These are phyloP conservation scores for Bifiguratus adelaidae DNA, from an alignment of 192 early-diverging fungal species.

Conservation along the genomic window DNA sequence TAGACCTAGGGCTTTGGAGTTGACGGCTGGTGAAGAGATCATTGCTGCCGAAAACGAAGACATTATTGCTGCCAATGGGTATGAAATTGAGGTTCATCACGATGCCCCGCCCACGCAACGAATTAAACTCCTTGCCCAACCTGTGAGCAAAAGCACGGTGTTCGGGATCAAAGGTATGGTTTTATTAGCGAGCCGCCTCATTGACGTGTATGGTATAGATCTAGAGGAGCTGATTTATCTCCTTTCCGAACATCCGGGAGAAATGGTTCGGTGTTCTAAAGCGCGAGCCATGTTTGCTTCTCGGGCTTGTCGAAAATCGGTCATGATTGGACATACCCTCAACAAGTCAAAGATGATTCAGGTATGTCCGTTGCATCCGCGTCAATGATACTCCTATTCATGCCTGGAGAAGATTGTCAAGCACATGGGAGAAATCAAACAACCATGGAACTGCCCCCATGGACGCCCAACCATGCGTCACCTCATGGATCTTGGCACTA, in stretches of 20 bases:
- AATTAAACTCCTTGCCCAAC: constrained; percentile 59
- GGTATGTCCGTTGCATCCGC: constrained; percentile 16
- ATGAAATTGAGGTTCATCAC: constrained; percentile 56
- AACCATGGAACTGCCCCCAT: constrained; percentile 99
- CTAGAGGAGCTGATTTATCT: constrained; percentile 61
- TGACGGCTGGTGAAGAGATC: constrained; percentile 72
- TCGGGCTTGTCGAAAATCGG: constrained; percentile 77
- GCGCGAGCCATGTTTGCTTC: constrained; percentile 75
- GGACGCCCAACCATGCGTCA: constrained; percentile 94
- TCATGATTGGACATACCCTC: constrained; percentile 88
- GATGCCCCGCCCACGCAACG: constrained; percentile 45
- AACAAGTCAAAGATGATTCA: constrained; percentile 57
- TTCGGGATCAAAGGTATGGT: constrained; percentile 56
- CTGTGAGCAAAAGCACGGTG: constrained; percentile 58
- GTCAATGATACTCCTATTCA: background rate
- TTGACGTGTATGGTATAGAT: constrained; percentile 32
- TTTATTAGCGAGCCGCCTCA: background rate
- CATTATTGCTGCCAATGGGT: constrained; percentile 73
- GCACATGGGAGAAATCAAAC: constrained; percentile 77
- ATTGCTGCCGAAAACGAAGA: constrained; percentile 65
- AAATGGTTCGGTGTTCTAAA: constrained; percentile 56
- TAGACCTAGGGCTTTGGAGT: constrained; percentile 51
- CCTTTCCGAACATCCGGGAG: constrained; percentile 31
- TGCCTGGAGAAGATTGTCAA: constrained; percentile 45
- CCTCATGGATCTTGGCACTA: constrained; percentile 50